A percentile compares a stretch with the other conserved stretches of the same genome.
phyloP scores from a whole-genome alignment of 129 eudicot genomes.

The Flaveria robusta region DNA sequence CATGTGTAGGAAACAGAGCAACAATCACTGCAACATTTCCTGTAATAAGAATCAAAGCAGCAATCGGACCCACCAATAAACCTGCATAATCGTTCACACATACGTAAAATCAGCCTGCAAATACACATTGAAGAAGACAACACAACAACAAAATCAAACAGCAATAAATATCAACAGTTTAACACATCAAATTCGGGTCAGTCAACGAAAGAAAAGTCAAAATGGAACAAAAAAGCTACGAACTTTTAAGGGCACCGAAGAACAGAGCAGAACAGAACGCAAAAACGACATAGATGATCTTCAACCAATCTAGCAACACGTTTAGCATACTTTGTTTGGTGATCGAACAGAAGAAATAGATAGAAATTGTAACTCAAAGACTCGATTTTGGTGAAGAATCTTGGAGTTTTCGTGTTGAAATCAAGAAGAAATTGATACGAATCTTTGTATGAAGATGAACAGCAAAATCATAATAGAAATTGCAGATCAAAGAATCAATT shows the following conservation, averaged over 20 bases:
- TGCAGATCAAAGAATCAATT: background rate
- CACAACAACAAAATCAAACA: slow-evolving; percentile 3
- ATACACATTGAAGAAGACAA: background rate
- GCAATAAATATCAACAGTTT: background rate
- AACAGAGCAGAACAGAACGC: slow-evolving; percentile 78
- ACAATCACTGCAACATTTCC: slow-evolving; percentile 86
- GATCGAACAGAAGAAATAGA: background rate
- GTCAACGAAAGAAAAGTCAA: slow-evolving; percentile 25
- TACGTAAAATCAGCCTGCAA: background rate
- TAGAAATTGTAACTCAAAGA: background rate
- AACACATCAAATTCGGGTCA: background rate
- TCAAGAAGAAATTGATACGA: slow-evolving; percentile 8
- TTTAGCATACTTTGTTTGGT: slow-evolving; percentile 40
- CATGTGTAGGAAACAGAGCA: slow-evolving; percentile 84
- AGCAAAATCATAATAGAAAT: background rate
- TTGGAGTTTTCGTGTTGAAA: background rate
- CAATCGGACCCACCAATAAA: slow-evolving; percentile 85
- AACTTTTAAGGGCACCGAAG: slow-evolving; percentile 83
- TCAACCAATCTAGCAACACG: slow-evolving; percentile 54
- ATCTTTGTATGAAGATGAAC: background rate
- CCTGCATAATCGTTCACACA: slow-evolving; percentile 51
- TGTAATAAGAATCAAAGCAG: slow-evolving; percentile 64
- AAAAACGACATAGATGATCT: slow-evolving; percentile 68
- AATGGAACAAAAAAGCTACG: slow-evolving; percentile 21
- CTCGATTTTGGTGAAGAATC: slow-evolving; percentile 11